Base-by-base conservation (phyloP, 2,329 filamentous ascomycete species). In the Colletotrichum caudatum region DNA sequence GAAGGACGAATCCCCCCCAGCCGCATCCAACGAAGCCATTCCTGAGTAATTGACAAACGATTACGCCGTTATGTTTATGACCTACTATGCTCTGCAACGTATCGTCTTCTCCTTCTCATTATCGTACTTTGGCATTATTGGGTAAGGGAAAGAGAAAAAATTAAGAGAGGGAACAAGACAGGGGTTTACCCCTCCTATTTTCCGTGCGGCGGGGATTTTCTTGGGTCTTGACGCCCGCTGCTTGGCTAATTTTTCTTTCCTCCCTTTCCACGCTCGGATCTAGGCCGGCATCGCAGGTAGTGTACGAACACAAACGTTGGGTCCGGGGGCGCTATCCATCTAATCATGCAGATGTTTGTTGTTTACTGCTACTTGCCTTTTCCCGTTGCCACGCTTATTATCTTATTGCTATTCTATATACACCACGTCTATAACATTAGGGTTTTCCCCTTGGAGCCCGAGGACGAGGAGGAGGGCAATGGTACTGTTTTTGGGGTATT, bases 1-100 rank as follows among this genome's bases (percentile, higher is more conserved):
- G 81, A 88, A 88, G 81, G 86, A 89, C 61, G 86, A 87, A 14
- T 61, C 74, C 60, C 69, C 69, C 73, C 76, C 69, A 16, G 44
- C 41, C 41, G 59, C 58, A 29, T 41, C 53, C 41, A 68, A 51
- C 35, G 71, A 73, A 35, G 50, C 71, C 26, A 74, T 74, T 44
- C 73, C 73, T 48, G 73, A 74, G 71, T 73, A 71, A 69, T 71
- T 26, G 59, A 39, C 33, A 67, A 51, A 63, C 54, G n/a, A 54
- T 63, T 60, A 71, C 68, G 60, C 48, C 46, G 35, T 72, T 69
- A 71, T 69, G 69, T 69, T 71, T 71, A 71, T 71, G 69, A 71
- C 54, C 48, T 71, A 23, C 46, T 54, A 64, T 56, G 65, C 65
- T 69, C 39, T 69, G 65, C 69, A 14, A 50, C 65, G 65, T 60